Conservation (phyloP, 176 grass and related monocot genomes). For the Phoenix roebelenii region DNA sequence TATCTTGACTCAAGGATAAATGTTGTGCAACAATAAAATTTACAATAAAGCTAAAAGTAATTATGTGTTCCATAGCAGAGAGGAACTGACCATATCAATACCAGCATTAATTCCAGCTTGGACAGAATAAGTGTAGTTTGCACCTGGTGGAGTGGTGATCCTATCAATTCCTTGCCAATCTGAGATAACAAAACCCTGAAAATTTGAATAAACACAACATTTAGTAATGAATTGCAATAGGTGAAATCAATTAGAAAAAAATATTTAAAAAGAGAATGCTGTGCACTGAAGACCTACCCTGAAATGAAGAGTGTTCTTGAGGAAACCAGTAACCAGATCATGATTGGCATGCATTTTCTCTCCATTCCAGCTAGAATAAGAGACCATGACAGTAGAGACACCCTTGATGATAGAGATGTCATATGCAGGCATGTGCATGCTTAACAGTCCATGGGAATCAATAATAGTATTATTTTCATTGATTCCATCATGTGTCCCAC, state of each 20-base stretch:
- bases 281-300: conserved; percentile 37
- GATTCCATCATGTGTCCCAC: conserved; percentile 86
- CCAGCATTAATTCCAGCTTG: conserved; percentile 87
- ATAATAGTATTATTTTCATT: conserved; percentile 92
- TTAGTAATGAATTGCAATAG: background rate
- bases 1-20: too few relatives aligned
- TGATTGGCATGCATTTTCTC: conserved; percentile 85
- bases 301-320: conserved; percentile 76
- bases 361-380: conserved; percentile 94
- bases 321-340: conserved; percentile 69
- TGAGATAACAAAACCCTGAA: conserved; percentile 95
- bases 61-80: background rate
- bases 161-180: conserved; percentile 91
- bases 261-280: conserved; percentile 21
- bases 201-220: background rate
- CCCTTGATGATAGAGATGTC: conserved; percentile 80
- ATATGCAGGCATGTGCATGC: conserved; percentile 97
- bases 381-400: conserved; percentile 90
- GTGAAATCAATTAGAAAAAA: background rate
- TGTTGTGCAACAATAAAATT: too few relatives aligned
- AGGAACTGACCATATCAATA: conserved; percentile 73
- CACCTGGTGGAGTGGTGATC: conserved; percentile 53
- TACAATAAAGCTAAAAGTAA: background rate
- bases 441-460: conserved; percentile 51
- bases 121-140: conserved; percentile 94